phyloP scores from a whole-genome alignment of 768 basidiomycete genomes.

The Boletus vinaceobasis region DNA sequence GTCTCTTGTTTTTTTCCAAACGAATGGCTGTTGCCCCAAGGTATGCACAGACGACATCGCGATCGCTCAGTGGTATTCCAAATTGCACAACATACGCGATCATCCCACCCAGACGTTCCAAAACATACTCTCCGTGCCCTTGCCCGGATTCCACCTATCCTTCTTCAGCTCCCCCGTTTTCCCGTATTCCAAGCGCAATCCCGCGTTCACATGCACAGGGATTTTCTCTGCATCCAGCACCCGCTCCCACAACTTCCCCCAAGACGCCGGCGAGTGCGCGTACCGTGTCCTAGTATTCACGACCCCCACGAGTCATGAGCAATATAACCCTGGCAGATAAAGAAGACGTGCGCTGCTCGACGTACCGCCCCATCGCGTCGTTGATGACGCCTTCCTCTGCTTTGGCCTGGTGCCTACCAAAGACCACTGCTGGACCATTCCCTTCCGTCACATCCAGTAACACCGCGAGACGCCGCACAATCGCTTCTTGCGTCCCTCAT shows the following conservation, averaged over 20 bases:
- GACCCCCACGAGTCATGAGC: not conserved
- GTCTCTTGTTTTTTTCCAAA: no score
- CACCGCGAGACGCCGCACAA: not conserved
- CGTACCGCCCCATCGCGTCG: not conserved
- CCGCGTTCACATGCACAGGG: not conserved
- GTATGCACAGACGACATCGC: not conserved
- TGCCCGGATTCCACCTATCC: not conserved
- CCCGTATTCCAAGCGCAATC: not conserved
- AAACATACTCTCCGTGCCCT: not conserved
- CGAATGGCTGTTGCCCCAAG: no score
- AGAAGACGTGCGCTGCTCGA: not conserved
- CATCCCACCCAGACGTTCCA: conserved; percentile 8
- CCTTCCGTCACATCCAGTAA: not conserved
- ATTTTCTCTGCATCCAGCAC: not conserved
- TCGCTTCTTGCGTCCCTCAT: not conserved
- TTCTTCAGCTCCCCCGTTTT: not conserved
- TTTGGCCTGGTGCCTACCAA: not conserved
- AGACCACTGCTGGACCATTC: not conserved
- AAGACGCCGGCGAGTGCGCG: conserved; percentile 7
- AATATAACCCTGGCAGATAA: not conserved
- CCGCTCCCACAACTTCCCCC: conserved; percentile 1
- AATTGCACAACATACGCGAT: not conserved
- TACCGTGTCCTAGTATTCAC: not conserved
- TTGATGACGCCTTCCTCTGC: not conserved
- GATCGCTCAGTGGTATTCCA: not conserved